Conservation (phyloP, 208 protist genomes). For the Crithidia expoeki region DNA sequence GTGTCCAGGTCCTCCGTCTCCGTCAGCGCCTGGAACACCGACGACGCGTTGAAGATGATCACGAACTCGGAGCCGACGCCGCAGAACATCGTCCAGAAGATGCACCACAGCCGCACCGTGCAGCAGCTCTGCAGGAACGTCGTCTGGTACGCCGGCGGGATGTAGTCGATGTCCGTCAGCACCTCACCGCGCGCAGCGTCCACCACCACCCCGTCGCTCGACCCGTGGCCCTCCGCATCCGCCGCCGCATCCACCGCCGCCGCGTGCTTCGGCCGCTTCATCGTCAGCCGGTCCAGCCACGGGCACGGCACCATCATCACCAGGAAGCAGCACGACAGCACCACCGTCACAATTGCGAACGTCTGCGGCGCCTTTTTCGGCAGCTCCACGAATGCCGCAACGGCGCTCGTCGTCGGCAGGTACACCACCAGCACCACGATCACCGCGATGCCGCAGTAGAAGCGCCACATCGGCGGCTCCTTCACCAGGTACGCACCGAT, state of each 20-base stretch:
- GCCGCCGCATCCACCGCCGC: background rate
- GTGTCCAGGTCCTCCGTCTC: constrained; percentile 21
- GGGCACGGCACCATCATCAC: constrained; percentile 30
- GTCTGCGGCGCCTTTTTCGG: constrained; percentile 11
- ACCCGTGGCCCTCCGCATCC: constrained; percentile 54
- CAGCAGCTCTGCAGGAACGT: constrained; percentile 48
- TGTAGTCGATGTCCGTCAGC: constrained; percentile 46
- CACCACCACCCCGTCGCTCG: background rate
- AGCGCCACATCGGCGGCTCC: constrained; percentile 54
- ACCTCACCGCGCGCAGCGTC: background rate
- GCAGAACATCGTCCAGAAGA: constrained; percentile 59
- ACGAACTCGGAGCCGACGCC: constrained; percentile 47
- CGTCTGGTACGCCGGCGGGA: constrained; percentile 63
- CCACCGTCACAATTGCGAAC: constrained; percentile 48
- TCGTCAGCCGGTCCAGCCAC: constrained; percentile 23
- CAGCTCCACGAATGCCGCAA: constrained; percentile 48
- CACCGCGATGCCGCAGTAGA: constrained; percentile 53
- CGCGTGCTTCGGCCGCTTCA: background rate
- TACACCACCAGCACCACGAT: constrained; percentile 55
- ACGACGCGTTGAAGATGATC: constrained; percentile 58
- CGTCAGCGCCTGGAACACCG: constrained; percentile 50
- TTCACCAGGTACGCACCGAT: constrained; percentile 56
- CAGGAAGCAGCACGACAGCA: constrained; percentile 25
- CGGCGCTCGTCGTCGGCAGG: constrained; percentile 47
- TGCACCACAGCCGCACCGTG: constrained; percentile 48